These are phyloP conservation scores for Xylogone sp. DNA, from an alignment of 2,329 filamentous ascomycete genomes.

Conservation along the genomic window DNA sequence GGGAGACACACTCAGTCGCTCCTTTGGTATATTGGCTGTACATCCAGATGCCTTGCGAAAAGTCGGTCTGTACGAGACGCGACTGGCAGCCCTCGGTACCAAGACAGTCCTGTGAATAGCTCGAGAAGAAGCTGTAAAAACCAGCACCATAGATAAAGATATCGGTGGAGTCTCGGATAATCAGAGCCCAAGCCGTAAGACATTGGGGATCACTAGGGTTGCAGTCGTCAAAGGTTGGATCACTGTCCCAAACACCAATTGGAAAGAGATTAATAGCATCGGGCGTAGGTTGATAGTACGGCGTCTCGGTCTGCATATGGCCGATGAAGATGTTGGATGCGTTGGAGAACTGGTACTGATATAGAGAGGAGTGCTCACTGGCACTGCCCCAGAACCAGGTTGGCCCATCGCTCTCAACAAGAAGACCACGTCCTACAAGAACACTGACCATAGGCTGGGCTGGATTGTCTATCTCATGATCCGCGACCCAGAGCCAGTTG, in stretches of 20 bases:
- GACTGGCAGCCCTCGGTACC: slow-evolving; percentile 42
- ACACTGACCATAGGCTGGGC: slow-evolving; percentile 61
- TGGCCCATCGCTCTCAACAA: slow-evolving; percentile 65
- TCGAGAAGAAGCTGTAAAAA: slow-evolving; percentile 54
- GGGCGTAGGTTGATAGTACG: slow-evolving; percentile 44
- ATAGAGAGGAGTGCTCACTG: slow-evolving; percentile 59
- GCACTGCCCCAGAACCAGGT: slow-evolving; percentile 75
- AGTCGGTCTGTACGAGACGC: too few species aligned
- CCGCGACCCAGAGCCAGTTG: slow-evolving; percentile 41
- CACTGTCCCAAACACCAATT: slow-evolving; percentile 27
- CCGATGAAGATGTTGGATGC: slow-evolving; percentile 41
- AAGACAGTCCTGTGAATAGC: slow-evolving; percentile 48
- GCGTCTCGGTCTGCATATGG: slow-evolving; percentile 38
- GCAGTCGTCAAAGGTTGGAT: slow-evolving; percentile 47
- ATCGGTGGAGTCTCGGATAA: slow-evolving; percentile 46
- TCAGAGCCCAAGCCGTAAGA: slow-evolving; percentile 60
- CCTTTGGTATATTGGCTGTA: too few species aligned
- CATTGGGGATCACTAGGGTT: slow-evolving; percentile 37
- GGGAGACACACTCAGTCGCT: too few species aligned
- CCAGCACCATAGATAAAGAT: slow-evolving; percentile 47
- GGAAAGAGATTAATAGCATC: slow-evolving; percentile 45
- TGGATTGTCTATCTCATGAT: slow-evolving; percentile 32
- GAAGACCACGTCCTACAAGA: slow-evolving; percentile 73
- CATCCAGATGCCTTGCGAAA: too few species aligned
- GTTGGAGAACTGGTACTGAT: slow-evolving; percentile 61